These are phyloP conservation scores for Pythium phragmiticola DNA, from an alignment of 352 stramenopile genomes.

Conservation along the genomic window DNA sequence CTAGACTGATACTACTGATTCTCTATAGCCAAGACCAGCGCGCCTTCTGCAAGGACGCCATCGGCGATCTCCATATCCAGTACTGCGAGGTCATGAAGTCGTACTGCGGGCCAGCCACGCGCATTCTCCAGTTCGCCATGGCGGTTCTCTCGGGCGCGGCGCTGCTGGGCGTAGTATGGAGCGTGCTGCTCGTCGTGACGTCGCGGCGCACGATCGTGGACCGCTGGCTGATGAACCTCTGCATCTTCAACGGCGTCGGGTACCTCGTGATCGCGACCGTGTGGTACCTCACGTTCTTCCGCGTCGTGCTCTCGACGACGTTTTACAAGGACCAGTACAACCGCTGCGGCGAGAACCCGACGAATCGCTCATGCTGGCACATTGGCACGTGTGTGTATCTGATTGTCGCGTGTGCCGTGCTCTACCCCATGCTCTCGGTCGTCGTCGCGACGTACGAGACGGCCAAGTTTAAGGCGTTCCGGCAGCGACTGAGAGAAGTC, in stretches of 20 bases:
- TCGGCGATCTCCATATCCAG: slow-evolving; percentile 71
- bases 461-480: slow-evolving; percentile 58
- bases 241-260: slow-evolving; percentile 52
- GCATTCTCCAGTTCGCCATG: slow-evolving; percentile 57
- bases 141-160: slow-evolving; percentile 47
- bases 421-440: slow-evolving; percentile 65
- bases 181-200: slow-evolving; percentile 48
- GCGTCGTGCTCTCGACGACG: slow-evolving; percentile 54
- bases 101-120: slow-evolving; percentile 63
- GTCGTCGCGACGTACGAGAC: slow-evolving; percentile 55
- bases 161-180: slow-evolving; percentile 50
- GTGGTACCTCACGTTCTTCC: slow-evolving; percentile 76
- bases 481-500: slow-evolving; percentile 40
- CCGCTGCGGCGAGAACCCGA: slow-evolving; percentile 59
- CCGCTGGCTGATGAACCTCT: slow-evolving; percentile 70
- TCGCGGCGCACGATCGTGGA: slow-evolving; percentile 61
- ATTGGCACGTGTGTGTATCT: slow-evolving; percentile 69
- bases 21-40: slow-evolving; percentile 30
- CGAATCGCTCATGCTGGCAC: slow-evolving; percentile 62
- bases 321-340: slow-evolving; percentile 85
- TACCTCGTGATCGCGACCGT: slow-evolving; percentile 45
- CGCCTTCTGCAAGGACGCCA: slow-evolving; percentile 44
- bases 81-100: slow-evolving; percentile 72
- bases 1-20: background rate
- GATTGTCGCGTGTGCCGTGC: slow-evolving; percentile 40